phyloP scores from a whole-genome alignment of 2,329 filamentous ascomycete genomes.

The Penicillium sp. region DNA sequence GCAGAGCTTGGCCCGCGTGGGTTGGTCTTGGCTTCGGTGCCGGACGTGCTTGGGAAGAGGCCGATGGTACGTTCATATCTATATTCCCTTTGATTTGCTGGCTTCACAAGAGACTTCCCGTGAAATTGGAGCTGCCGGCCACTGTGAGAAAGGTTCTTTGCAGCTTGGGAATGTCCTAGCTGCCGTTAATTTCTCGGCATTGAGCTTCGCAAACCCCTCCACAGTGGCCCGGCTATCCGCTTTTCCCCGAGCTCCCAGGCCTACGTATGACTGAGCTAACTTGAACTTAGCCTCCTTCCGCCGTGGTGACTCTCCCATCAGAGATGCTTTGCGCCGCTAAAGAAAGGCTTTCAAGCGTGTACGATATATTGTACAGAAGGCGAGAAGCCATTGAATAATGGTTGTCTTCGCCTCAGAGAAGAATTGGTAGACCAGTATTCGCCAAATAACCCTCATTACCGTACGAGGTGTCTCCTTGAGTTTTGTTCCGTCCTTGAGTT shows the following conservation, averaged over 20 bases:
- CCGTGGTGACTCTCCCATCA: constrained; percentile 42
- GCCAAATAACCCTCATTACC: neutral
- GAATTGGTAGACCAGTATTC: constrained; percentile 14
- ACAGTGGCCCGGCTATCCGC: neutral
- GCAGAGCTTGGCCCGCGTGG: constrained; percentile 96
- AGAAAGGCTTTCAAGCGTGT: constrained; percentile 28
- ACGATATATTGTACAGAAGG: constrained; percentile 41
- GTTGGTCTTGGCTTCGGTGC: constrained; percentile 93
- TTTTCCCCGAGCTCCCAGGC: constrained; percentile 4
- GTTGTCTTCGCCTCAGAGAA: constrained; percentile 10
- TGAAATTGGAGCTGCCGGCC: neutral
- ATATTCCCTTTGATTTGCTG: neutral
- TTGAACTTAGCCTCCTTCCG: constrained; percentile 42
- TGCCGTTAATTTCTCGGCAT: neutral
- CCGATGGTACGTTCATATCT: constrained; percentile 66
- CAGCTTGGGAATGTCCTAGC: neutral
- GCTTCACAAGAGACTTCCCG: neutral
- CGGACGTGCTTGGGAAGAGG: constrained; percentile 96
- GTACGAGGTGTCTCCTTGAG: constrained; percentile 4
- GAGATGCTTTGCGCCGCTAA: constrained; percentile 41
- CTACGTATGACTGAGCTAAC: constrained; percentile 15
- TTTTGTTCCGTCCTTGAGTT: neutral
- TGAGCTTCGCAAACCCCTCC: neutral
- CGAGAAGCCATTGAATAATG: constrained; percentile 15
- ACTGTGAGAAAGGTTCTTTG: neutral